phyloP scores from a whole-genome alignment of 192 early-diverging fungal genomes.

The Haplosporangium gracile region DNA sequence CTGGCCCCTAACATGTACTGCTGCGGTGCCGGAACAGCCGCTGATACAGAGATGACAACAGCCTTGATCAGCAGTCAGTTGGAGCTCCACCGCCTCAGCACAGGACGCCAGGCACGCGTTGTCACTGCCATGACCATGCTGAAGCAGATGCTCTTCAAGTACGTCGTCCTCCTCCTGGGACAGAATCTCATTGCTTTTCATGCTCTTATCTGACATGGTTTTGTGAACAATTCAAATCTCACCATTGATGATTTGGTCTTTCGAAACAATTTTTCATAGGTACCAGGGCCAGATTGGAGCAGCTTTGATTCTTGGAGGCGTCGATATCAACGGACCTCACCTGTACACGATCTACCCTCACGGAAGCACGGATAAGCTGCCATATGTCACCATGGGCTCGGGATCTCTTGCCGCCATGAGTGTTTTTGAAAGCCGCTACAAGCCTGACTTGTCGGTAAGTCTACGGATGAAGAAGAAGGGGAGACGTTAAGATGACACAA shows the following conservation, averaged over 20 bases:
- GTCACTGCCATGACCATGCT: conserved; percentile 96
- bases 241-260: background rate
- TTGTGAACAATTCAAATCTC: background rate
- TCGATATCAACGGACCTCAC: conserved; percentile 91
- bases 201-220: no score
- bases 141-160: conserved; percentile 96
- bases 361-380: conserved; percentile 96
- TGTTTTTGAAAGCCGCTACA: conserved; percentile 93
- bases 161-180: background rate
- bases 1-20: conserved; percentile 98
- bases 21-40: conserved; percentile 99
- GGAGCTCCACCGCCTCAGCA: conserved; percentile 92
- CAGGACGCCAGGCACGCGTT: conserved; percentile 89
- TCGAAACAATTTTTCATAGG: conserved; percentile 43
- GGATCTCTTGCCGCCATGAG: conserved; percentile 97
- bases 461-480: background rate
- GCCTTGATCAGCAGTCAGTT: conserved; percentile 93
- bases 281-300: conserved; percentile 98
- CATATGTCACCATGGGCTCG: conserved; percentile 96
- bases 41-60: conserved; percentile 97
- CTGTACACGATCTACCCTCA: conserved; percentile 94
- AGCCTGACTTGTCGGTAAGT: conserved; percentile 78
- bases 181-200: background rate
- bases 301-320: conserved; percentile 94
- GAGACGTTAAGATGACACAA: no score